A percentile compares a stretch with the other conserved stretches of the same genome.
Evolutionary conservation across 176 grass and related monocot species (phyloP).

Genomic region (Canna indica): DNA sequence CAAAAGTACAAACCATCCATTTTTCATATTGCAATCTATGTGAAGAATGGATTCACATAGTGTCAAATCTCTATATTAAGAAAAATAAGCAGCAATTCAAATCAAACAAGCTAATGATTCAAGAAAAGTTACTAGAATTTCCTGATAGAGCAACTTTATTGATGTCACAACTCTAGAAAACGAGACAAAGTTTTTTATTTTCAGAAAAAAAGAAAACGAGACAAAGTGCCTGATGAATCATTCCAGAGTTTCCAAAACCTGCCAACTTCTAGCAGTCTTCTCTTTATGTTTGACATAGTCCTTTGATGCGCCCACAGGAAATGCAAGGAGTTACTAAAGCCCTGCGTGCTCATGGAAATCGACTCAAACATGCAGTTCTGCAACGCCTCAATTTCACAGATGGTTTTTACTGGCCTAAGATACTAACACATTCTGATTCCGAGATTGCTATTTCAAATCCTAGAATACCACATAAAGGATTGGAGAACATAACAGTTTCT

Average conservation of each 20-base stretch:
- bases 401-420: constrained; percentile 51
- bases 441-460: constrained; percentile 26
- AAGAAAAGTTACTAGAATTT: neutral
- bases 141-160: neutral
- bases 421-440: constrained; percentile 48
- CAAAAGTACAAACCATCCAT: neutral
- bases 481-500: constrained; percentile 77
- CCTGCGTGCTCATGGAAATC: constrained; percentile 48
- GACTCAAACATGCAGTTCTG: constrained; percentile 46
- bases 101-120: neutral
- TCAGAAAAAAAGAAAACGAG: no score
- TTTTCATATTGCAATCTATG: neutral
- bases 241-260: no score
- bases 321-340: constrained; percentile 67
- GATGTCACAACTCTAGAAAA: neutral
- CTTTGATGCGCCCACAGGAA: neutral
- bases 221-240: no score
- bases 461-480: constrained; percentile 58
- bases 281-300: neutral
- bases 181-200: no score
- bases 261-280: no score
- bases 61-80: neutral
- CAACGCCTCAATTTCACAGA: constrained; percentile 64
- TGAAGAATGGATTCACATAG: neutral
- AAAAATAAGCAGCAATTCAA: neutral